Evolutionary conservation across 2,329 filamentous ascomycete species (phyloP).

Genomic region (Aspergillus sp.): DNA sequence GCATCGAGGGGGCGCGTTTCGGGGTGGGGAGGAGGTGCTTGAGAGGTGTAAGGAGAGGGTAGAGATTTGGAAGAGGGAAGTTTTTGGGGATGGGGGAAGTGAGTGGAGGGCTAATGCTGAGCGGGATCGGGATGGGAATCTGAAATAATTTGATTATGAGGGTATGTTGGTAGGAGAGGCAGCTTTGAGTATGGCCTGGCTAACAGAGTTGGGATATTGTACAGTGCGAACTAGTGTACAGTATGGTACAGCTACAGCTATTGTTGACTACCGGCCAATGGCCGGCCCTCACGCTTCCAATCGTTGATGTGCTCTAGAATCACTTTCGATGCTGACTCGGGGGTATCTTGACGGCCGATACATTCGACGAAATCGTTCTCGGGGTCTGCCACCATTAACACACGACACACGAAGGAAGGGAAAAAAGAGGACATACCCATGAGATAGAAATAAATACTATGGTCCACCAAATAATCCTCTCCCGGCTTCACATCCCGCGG

Average conservation of each 20-base stretch:
- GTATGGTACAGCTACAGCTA: neutral
- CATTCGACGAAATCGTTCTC: slow-evolving; percentile 98
- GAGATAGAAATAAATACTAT: slow-evolving; percentile 98
- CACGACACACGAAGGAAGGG: neutral
- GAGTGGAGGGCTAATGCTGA: slow-evolving; percentile 80
- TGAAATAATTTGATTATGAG: neutral
- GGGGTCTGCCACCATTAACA: slow-evolving; percentile 55
- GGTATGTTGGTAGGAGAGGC: neutral
- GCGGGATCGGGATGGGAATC: slow-evolving; percentile 48
- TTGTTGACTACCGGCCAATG: slow-evolving; percentile 38
- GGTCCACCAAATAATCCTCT: slow-evolving; percentile 95
- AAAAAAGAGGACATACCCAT: slow-evolving; percentile 57
- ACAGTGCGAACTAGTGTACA: slow-evolving; percentile 3
- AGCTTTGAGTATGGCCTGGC: neutral
- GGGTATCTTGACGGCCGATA: slow-evolving; percentile 87
- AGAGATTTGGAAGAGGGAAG: slow-evolving; percentile 95
- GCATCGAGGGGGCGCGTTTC: slow-evolving; percentile 80
- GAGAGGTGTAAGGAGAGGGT: slow-evolving; percentile 78
- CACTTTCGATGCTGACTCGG: slow-evolving; percentile 73
- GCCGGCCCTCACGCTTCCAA: slow-evolving; percentile 53
- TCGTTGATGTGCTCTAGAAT: slow-evolving; percentile 81
- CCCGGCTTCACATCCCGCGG: slow-evolving; percentile 81
- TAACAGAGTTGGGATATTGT: slow-evolving; percentile 21
- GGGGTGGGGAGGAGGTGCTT: slow-evolving; percentile 78
- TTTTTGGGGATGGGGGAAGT: slow-evolving; percentile 63